Base-by-base conservation (phyloP, 805 yeast genomes). In the Ogataea minuta region DNA sequence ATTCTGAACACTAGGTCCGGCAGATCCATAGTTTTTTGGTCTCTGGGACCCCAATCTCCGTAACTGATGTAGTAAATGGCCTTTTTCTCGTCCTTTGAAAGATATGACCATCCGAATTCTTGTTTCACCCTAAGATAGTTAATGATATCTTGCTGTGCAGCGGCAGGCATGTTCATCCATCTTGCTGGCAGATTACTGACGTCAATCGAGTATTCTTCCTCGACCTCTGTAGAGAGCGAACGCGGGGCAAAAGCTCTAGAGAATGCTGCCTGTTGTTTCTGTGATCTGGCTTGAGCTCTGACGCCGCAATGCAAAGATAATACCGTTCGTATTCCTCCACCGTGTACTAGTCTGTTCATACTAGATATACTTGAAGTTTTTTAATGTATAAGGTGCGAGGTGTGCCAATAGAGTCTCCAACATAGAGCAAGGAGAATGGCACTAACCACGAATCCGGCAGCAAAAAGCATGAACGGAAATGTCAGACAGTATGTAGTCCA, bases 21-120 rank as follows among this genome's bases (percentile, higher is more conserved):
- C 2, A 50, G 20, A 16, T 49, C 60, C 54, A 64, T 42, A 3
- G 41, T 24, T 6, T 43, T 43, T 4, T 26, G 27, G 39, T 65
- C 68, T 60, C 84, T 67, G 45, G 83, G 78, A 13, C 84, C 84
- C 83, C 83, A 77, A 46, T 67, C 69, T 16, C 84, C 84, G 50
- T 74, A 77, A 15, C 79, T 71, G 41, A 77, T 71, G 59, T 69
- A 77, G 57, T 73, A 75, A 15, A 76, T 75, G 16, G 82, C 81
- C 53, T 65, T 68, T 65, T 77, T 77, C 56, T 77, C 82, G 44
- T 73, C 79, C 13, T 54, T 38, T 21, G 70, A 64, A 48, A 77
- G 64, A 36, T 54, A 56, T 23, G 49, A 49, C 72, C 72, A 67
- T 10, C 56, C 59, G 36, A 61, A 59, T 41, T 60, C 60, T 44